Evolutionary conservation across 1,139 yeast genomes (phyloP).

Genomic region (Debaryomycetaceae sp.): DNA sequence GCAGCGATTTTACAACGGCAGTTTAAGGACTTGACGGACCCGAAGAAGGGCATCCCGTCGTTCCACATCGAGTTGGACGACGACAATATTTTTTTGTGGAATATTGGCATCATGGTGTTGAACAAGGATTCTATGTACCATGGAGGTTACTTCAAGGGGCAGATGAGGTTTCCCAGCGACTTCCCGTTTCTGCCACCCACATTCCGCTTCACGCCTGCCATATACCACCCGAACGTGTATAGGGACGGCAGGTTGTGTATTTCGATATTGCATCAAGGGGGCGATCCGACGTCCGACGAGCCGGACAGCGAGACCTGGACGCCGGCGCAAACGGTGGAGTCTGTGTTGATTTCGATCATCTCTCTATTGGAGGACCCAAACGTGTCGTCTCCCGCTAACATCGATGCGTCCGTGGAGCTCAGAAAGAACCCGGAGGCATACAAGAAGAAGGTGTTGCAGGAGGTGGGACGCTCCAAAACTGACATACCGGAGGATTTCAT

Average conservation of each 20-base stretch:
- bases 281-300: conserved; percentile 85
- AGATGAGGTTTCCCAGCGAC: conserved; percentile 88
- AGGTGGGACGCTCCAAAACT: conserved; percentile 77
- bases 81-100: conserved; percentile 90
- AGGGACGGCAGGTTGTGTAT: conserved; percentile 91
- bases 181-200: conserved; percentile 92
- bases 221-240: conserved; percentile 93
- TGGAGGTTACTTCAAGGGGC: conserved; percentile 95
- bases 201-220: conserved; percentile 90
- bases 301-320: conserved; percentile 94
- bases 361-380: conserved; percentile 92
- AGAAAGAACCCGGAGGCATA: conserved; percentile 80
- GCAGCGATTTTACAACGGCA: conserved; percentile 90
- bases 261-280: conserved; percentile 85
- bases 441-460: conserved; percentile 72
- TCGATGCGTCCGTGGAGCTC: conserved; percentile 93
- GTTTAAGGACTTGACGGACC: conserved; percentile 89
- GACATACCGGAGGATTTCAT: conserved; percentile 84
- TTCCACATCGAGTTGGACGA: conserved; percentile 86
- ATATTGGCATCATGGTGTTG: conserved; percentile 87
- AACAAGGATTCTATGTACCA: conserved; percentile 87
- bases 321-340: conserved; percentile 94
- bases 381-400: conserved; percentile 90
- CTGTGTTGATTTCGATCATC: conserved; percentile 83
- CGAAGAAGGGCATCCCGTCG: conserved; percentile 86